Conservation (phyloP, 768 basidiomycete genomes). For the Boletus tomentosulus region DNA sequence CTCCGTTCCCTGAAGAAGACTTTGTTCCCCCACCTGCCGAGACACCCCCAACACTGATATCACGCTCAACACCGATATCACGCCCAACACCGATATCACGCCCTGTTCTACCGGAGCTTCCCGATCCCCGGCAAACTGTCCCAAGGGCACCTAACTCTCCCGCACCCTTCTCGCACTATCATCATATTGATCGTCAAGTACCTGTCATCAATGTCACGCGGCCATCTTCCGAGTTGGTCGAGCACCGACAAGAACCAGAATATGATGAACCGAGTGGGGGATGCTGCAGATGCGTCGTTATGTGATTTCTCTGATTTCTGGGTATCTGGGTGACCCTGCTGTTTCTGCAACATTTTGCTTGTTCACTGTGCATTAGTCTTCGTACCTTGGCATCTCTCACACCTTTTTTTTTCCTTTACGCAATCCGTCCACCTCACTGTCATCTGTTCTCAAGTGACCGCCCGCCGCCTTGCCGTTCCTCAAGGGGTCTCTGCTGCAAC, state of each 20-base stretch:
- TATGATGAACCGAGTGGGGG: constrained; percentile 48
- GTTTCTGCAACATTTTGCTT: constrained; percentile 19
- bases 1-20: constrained; percentile 14
- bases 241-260: constrained; percentile 26
- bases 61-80: constrained; percentile 14
- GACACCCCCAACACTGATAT: constrained; percentile 9
- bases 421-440: neutral
- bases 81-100: constrained; percentile 14
- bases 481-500: constrained; percentile 2
- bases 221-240: constrained; percentile 25
- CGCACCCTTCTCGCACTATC: constrained; percentile 63
- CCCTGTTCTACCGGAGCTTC: constrained; percentile 29
- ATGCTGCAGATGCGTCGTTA: constrained; percentile 82
- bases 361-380: constrained; percentile 18
- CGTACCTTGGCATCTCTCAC: constrained; percentile 3
- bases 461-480: constrained; percentile 6
- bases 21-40: neutral
- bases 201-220: constrained; percentile 32
- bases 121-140: constrained; percentile 15
- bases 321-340: constrained; percentile 24
- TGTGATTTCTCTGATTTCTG: constrained; percentile 48
- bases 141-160: constrained; percentile 46
- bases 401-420: constrained; percentile 1
- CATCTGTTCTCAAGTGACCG: constrained; percentile 14
- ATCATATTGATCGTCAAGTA: constrained; percentile 18